Conservation (phyloP, 306 rosid species). For the Begonia fuchsioides region DNA sequence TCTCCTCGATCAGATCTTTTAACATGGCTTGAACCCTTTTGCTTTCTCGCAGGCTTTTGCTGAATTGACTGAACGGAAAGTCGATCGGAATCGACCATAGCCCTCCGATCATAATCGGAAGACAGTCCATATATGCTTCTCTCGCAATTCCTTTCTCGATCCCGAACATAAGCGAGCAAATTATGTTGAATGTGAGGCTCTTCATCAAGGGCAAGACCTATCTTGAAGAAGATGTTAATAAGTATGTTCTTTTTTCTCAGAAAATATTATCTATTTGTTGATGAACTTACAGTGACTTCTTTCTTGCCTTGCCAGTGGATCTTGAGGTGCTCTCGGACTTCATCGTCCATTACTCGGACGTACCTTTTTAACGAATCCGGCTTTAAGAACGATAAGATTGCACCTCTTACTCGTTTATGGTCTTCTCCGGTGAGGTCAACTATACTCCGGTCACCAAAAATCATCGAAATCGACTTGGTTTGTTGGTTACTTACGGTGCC, state of each 20-base stretch:
- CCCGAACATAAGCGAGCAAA: conserved; percentile 53
- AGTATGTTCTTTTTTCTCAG: no score
- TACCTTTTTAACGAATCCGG: conserved; percentile 60
- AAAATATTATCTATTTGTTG: background rate
- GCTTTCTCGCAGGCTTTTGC: conserved; percentile 43
- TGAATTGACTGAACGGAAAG: conserved; percentile 53
- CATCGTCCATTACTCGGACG: conserved; percentile 49
- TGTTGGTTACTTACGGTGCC: conserved; percentile 25
- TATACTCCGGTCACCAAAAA: conserved; percentile 40
- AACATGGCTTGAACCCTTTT: conserved; percentile 29
- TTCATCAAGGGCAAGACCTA: conserved; percentile 65
- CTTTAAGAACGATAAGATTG: conserved; percentile 50
- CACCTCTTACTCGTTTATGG: conserved; percentile 54
- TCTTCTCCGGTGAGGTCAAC: conserved; percentile 37
- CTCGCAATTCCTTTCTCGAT: conserved; percentile 45
- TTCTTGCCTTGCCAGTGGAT: conserved; percentile 55
- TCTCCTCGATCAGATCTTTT: conserved; percentile 28
- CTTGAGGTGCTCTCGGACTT: conserved; percentile 40
- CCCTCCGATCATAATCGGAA: conserved; percentile 38
- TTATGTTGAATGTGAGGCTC: conserved; percentile 64
- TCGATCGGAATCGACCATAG: conserved; percentile 56
- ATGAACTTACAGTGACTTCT: conserved; percentile 26
- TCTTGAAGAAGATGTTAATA: background rate
- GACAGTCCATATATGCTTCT: conserved; percentile 20
- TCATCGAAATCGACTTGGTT: conserved; percentile 21